Conservation (phyloP, 495 filamentous ascomycete genomes). For the Monascus purpureus region DNA sequence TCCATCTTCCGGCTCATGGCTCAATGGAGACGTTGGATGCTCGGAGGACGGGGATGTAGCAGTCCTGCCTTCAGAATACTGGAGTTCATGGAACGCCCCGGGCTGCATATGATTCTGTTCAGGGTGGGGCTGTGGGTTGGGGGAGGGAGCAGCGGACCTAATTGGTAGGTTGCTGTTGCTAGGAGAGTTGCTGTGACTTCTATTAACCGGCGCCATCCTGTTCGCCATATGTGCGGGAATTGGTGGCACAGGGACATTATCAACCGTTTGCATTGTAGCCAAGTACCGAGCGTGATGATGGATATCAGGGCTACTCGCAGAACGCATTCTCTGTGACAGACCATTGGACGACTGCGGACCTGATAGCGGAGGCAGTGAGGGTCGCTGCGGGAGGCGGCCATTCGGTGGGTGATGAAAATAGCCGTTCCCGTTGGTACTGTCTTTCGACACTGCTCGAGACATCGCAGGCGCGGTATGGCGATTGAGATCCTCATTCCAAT, state of each 20-base stretch:
- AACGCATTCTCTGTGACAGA: conserved; percentile 44
- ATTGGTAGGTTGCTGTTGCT: conserved; percentile 34
- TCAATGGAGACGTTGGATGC: conserved; percentile 24
- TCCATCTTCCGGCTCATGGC: conserved; percentile 21
- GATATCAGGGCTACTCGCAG: conserved; percentile 57
- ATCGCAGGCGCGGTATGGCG: conserved; percentile 81
- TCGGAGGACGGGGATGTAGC: conserved; percentile 17
- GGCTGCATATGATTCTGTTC: conserved; percentile 10
- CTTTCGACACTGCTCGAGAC: conserved; percentile 63
- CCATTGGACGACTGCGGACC: conserved; percentile 34
- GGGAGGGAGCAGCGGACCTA: conserved; percentile 30
- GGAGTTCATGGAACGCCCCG: conserved; percentile 26
- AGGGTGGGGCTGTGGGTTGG: conserved; percentile 16
- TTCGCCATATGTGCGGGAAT: conserved; percentile 48
- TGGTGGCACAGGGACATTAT: conserved; percentile 50
- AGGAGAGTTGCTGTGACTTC: conserved; percentile 56
- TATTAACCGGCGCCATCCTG: conserved; percentile 45
- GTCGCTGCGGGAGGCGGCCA: conserved; percentile 55
- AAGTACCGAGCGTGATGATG: conserved; percentile 40
- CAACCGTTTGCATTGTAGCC: conserved; percentile 43
- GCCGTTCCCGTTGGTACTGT: conserved; percentile 48
- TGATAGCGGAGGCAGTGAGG: conserved; percentile 69
- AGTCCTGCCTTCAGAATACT: conserved; percentile 18
- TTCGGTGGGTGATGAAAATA: conserved; percentile 39
- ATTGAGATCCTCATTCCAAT: conserved; percentile 51